Evolutionary conservation across 2,329 filamentous ascomycete genomes (phyloP).

Genomic region (Amesomyces nigricolor): DNA sequence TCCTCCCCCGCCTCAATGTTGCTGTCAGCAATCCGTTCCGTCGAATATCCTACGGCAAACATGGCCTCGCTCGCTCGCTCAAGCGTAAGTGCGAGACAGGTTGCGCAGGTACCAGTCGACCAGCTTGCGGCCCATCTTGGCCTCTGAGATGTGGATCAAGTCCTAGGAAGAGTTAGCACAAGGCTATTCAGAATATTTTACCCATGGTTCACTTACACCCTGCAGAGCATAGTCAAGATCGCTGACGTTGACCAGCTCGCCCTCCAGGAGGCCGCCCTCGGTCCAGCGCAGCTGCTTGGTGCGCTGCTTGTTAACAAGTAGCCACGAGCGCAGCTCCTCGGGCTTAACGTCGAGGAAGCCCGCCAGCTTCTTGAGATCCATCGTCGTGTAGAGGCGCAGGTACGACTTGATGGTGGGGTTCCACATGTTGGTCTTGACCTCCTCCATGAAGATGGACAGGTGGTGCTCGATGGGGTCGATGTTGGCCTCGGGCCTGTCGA

Average conservation of each 20-base stretch:
- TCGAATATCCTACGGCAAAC: too few species aligned
- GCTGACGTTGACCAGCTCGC: slow-evolving; percentile 86
- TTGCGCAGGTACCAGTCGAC: slow-evolving; percentile 99
- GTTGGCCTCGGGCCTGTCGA: slow-evolving; percentile 94
- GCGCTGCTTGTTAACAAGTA: slow-evolving; percentile 97
- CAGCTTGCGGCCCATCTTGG: slow-evolving; percentile 93
- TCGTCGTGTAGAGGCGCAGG: slow-evolving; percentile 97
- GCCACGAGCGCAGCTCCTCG: slow-evolving; percentile 90
- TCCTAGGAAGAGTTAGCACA: slow-evolving; percentile 51
- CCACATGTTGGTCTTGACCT: slow-evolving; percentile 99
- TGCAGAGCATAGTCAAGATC: slow-evolving; percentile 97
- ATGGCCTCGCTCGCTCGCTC: slow-evolving; percentile 17
- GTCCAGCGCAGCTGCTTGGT: slow-evolving; percentile 94
- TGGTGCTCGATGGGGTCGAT: slow-evolving; percentile 97
- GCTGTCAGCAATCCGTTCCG: slow-evolving; percentile 3
- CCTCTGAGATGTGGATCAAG: slow-evolving; percentile 96
- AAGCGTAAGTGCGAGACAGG: slow-evolving; percentile 87
- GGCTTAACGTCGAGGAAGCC: slow-evolving; percentile 95
- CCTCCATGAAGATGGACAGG: slow-evolving; percentile 96
- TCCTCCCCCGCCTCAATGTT: neutral
- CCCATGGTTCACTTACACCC: slow-evolving; percentile 57
- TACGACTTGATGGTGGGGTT: slow-evolving; percentile 97
- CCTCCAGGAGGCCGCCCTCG: slow-evolving; percentile 83
- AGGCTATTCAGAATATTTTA: neutral
- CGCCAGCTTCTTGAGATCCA: slow-evolving; percentile 97